Evolutionary conservation across 306 rosid genomes (phyloP).

Genomic region (Vigna mungo): DNA sequence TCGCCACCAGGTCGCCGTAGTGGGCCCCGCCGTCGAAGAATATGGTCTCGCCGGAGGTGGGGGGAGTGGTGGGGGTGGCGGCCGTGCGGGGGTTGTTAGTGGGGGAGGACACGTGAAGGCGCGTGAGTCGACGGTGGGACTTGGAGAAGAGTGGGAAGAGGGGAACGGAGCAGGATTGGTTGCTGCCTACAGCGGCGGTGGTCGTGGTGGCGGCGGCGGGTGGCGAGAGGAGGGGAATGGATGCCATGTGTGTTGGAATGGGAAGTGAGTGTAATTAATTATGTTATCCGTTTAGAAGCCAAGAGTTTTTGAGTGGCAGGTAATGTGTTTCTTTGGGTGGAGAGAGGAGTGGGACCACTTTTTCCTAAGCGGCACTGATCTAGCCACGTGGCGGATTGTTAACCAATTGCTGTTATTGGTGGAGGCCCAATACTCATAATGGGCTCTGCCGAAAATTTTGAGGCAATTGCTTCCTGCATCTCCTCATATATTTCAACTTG

Average conservation of each 20-base stretch:
- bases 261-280: not conserved
- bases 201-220: conserved; percentile 51
- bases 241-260: conserved; percentile 56
- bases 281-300: conserved; percentile 50
- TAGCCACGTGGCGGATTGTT: not conserved
- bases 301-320: conserved; percentile 28
- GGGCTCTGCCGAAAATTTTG: not conserved
- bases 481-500: no score
- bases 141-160: conserved; percentile 33
- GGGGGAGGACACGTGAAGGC: conserved; percentile 77
- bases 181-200: conserved; percentile 38
- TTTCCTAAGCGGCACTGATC: not conserved
- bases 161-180: conserved; percentile 38
- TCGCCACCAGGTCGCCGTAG: conserved; percentile 79
- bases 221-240: conserved; percentile 60
- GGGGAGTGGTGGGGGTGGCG: conserved; percentile 40
- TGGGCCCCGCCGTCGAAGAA: conserved; percentile 99
- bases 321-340: conserved; percentile 27
- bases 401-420: not conserved
- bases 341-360: conserved; percentile 33
- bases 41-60: conserved; percentile 60
- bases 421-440: not conserved
- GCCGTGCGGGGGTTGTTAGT: conserved; percentile 58
- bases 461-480: no score
- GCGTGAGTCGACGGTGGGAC: conserved; percentile 44